Base-by-base conservation (phyloP, 352 stramenopile genomes). In the Phytophthora ohioensis region DNA sequence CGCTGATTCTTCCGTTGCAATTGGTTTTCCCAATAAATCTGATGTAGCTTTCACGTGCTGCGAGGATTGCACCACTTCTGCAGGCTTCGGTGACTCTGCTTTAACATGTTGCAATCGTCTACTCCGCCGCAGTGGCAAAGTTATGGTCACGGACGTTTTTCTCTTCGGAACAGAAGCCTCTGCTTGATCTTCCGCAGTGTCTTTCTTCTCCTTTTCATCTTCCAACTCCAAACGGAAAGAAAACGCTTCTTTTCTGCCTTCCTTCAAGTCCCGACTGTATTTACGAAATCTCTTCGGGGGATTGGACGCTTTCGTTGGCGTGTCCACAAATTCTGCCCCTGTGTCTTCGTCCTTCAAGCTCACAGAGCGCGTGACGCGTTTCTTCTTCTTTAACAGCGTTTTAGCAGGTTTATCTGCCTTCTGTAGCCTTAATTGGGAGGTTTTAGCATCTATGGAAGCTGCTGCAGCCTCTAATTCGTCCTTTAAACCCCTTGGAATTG, bases 201-300 rank as follows among this genome's bases (percentile, higher is more conserved):
- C 17, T 1, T 39, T 42, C 13, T 63, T 31, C 27, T 57, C 9
- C 10, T 68, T 54, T 11, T 54, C 35, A 10, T 54, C 55, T 11
- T 53, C 64, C n/a, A 10, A 39, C 11, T 69, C 38, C 57, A 73
- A 53, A 43, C 38, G 60, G 34, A 70, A 67, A 13, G 41, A 6
- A 21, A 49, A 45, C 5, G 71, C 30, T 27, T 27, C 21, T 32
- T 56, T 63, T 6, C 31, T 30, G 27, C 62, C 58, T 38, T 71
- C 38, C 57, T 78, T 46, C 12, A 45, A 56, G 38, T 64, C 63
- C n/a, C 49, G 34, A 65, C 57, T 69, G 51, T 52, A 54, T 58
- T 68, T 72, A 1, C 80, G 75, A 43, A 70, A 76, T 27, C 78
- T 73, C 56, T 91, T 91, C 5, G 80, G 55, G 30, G 80, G 78